A percentile compares a stretch with the other conserved stretches of the same genome.
phyloP scores from a whole-genome alignment of 371 early-diverging fungal genomes.

The Mucor indicus region DNA sequence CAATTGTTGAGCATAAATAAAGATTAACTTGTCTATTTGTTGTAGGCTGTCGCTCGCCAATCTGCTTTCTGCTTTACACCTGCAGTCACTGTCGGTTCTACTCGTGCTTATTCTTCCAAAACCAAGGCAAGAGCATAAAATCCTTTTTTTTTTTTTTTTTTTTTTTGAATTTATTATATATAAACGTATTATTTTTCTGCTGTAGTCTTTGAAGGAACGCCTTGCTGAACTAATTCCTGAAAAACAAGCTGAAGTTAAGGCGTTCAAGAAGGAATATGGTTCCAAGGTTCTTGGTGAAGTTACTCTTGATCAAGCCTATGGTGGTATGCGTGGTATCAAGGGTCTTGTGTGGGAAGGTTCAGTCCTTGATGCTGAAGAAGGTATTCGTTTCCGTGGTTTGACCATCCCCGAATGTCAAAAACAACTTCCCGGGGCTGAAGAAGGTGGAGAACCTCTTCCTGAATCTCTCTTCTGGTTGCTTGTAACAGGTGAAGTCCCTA shows the following conservation, averaged over 20 bases:
- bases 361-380: slow-evolving; percentile 96
- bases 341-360: slow-evolving; percentile 98
- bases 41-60: slow-evolving; percentile 33
- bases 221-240: slow-evolving; percentile 91
- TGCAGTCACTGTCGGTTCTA: slow-evolving; percentile 32
- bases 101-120: slow-evolving; percentile 45
- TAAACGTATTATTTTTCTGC: neutral
- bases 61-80: slow-evolving; percentile 33
- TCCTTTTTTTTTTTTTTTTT: too few species aligned
- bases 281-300: slow-evolving; percentile 87
- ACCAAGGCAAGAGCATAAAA: slow-evolving; percentile 27
- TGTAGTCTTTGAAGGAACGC: slow-evolving; percentile 85
- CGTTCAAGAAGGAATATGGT: slow-evolving; percentile 88
- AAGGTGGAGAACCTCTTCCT: slow-evolving; percentile 92
- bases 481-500: slow-evolving; percentile 96
- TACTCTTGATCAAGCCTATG: slow-evolving; percentile 96
- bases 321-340: slow-evolving; percentile 99
- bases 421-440: slow-evolving; percentile 82
- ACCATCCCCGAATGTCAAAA: slow-evolving; percentile 97
- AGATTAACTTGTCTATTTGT: too few species aligned
- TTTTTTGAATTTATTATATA: too few species aligned
- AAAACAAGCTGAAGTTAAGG: slow-evolving; percentile 92
- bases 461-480: slow-evolving; percentile 98
- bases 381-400: slow-evolving; percentile 96
- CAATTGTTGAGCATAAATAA: too few species aligned